phyloP scores from a whole-genome alignment of 1,284 basidiomycete genomes.

The Retiboletus flavoniger region DNA sequence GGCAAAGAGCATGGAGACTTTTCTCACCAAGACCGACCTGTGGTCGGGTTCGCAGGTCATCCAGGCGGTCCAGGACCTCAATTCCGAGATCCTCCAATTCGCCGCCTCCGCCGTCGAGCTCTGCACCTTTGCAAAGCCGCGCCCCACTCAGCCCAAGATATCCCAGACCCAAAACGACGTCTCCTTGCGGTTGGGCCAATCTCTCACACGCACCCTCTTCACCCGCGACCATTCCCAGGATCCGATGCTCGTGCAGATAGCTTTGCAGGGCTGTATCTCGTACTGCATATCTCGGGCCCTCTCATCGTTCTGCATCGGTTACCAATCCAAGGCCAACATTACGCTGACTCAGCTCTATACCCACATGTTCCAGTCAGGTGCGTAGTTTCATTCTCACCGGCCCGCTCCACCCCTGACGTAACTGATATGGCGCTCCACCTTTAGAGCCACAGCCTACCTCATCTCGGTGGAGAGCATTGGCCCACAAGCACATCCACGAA shows the following conservation, averaged over 20 bases:
- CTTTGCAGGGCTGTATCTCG: slow-evolving; percentile 65
- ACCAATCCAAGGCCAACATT: slow-evolving; percentile 64
- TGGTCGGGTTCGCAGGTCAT: slow-evolving; percentile 76
- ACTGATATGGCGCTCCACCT: slow-evolving; percentile 16
- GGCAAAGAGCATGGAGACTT: slow-evolving; percentile 56
- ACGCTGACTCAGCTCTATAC: slow-evolving; percentile 63
- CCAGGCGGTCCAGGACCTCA: slow-evolving; percentile 75
- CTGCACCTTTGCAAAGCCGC: slow-evolving; percentile 43
- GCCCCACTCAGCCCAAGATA: slow-evolving; percentile 35
- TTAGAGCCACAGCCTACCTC: slow-evolving; percentile 73
- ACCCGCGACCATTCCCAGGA: slow-evolving; percentile 68
- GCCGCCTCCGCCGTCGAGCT: slow-evolving; percentile 70
- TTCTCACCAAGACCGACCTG: slow-evolving; percentile 67
- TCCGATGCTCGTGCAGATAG: slow-evolving; percentile 70
- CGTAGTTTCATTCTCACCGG: slow-evolving; percentile 25
- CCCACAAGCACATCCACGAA: slow-evolving; percentile 63
- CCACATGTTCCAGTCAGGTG: slow-evolving; percentile 62
- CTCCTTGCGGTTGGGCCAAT: slow-evolving; percentile 56
- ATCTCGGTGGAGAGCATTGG: slow-evolving; percentile 68
- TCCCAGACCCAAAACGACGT: slow-evolving; percentile 57
- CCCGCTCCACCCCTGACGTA: slow-evolving; percentile 2
- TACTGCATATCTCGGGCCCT: slow-evolving; percentile 64
- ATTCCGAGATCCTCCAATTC: slow-evolving; percentile 74
- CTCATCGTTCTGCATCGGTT: slow-evolving; percentile 68
- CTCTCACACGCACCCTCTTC: slow-evolving; percentile 56